phyloP scores from a whole-genome alignment of 495 filamentous ascomycete species.

The Podospora tetraspora region DNA sequence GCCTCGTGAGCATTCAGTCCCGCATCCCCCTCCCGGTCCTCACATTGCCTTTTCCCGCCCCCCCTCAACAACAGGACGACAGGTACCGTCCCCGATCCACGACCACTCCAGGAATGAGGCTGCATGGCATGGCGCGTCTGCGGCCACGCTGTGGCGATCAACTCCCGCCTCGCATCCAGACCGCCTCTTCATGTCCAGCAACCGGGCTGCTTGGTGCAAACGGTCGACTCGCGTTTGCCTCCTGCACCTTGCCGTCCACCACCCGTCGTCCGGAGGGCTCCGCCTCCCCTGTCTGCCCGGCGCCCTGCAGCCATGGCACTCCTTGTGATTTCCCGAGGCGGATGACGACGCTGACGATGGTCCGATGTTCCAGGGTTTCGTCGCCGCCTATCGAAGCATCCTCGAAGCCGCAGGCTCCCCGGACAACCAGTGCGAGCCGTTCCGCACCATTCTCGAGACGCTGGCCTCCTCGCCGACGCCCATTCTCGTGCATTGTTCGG shows the following conservation, averaged over 20 bases:
- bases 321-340: not conserved
- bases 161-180: not conserved
- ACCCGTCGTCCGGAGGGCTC: not conserved
- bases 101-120: not conserved
- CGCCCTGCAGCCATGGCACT: not conserved
- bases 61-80: not conserved
- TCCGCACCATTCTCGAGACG: slow-evolving; percentile 40
- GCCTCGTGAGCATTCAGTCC: not conserved
- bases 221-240: not conserved
- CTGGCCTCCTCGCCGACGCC: slow-evolving; percentile 30
- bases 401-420: slow-evolving; percentile 35
- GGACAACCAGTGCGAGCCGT: slow-evolving; percentile 32
- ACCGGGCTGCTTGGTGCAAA: not conserved
- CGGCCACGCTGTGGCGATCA: not conserved
- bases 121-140: not conserved
- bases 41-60: not conserved
- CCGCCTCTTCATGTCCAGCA: not conserved
- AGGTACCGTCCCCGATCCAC: not conserved
- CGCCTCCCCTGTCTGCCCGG: not conserved
- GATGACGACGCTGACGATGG: not conserved
- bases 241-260: not conserved
- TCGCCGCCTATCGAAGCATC: slow-evolving; percentile 50
- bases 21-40: not conserved
- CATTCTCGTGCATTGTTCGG: slow-evolving; percentile 33
- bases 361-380: slow-evolving; percentile 38